Base-by-base conservation (phyloP, 192 early-diverging fungal genomes). In the Coemansia sp. region DNA sequence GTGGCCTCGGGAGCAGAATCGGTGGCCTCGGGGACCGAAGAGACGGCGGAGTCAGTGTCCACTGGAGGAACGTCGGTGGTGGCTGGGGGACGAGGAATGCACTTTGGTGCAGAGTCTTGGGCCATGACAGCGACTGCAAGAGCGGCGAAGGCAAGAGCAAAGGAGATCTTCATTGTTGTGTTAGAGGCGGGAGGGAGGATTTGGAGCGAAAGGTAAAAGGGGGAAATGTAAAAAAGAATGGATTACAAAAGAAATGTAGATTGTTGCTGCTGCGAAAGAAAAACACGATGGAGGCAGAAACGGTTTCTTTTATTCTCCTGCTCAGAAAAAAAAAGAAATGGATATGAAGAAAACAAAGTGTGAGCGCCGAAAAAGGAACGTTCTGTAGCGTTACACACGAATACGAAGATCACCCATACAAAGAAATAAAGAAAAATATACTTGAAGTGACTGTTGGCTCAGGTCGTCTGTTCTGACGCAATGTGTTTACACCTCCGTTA, bases 21-120 rank as follows among this genome's bases (percentile, higher is more conserved):
- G 49, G 67, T 34, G 7, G 53, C 9, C 8, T 63, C 46, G 9
- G 28, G 40, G 10, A 18, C 48, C 21, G 48, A 51, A 6, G 48
- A 26, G 12, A 26, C 25, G 15, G 61, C 62, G 28, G 62, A 64
- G 42, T 40, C 58, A 40, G 68, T 55, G 15, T 35, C 30, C 59
- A 35, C 55, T 7, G 52, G 23, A 23, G 34, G 28, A 31, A 52
- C 55, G 31, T 62, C 55, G 7, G 60, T 28, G 39, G 48, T 46
- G 42, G 60, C 64, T 7, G 61, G 39, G 23, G 76, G 76, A n/a
- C 76, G 63, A 39, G 76, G 76, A 57, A 78, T 67, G 70, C 76
- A 78, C 67, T 78, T 78, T n/a, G 29, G 18, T 33, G 52, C 30
- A n/a, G 59, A 18, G 9, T 26, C 49, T 4, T 55, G 23, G 40